These are phyloP conservation scores for Ceratocystis destructans DNA, from an alignment of 2,329 filamentous ascomycete genomes.

Conservation along the genomic window DNA sequence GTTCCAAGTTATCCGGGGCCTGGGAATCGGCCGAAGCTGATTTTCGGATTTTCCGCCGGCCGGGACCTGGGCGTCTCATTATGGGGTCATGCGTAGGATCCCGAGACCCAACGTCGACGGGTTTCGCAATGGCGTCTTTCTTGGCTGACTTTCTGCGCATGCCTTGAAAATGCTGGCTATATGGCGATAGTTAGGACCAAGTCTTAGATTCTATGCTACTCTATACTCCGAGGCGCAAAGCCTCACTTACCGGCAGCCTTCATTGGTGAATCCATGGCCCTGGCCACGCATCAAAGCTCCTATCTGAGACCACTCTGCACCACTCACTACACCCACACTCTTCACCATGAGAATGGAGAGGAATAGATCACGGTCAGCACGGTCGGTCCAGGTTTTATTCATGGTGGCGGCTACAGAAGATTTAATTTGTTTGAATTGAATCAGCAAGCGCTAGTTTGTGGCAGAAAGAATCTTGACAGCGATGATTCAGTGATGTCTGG, in stretches of 20 bases:
- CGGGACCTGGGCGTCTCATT: conserved; percentile 45
- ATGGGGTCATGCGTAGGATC: conserved; percentile 46
- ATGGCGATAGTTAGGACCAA: background rate
- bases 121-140: conserved; percentile 28
- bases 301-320: conserved; percentile 47
- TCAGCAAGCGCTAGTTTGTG: background rate
- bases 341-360: conserved; percentile 49
- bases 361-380: conserved; percentile 49
- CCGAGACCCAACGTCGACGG: background rate
- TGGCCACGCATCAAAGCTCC: conserved; percentile 46
- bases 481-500: background rate
- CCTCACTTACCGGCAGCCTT: conserved; percentile 46
- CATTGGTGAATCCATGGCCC: conserved; percentile 50
- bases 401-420: conserved; percentile 21
- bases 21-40: conserved; percentile 23
- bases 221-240: too few relatives aligned
- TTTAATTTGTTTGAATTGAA: background rate
- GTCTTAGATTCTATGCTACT: background rate
- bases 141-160: conserved; percentile 36
- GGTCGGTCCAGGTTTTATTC: conserved; percentile 48
- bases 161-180: conserved; percentile 48
- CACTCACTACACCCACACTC: conserved; percentile 50
- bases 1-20: conserved; percentile 7
- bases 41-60: conserved; percentile 41
- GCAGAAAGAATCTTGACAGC: background rate